These are phyloP conservation scores for Thelonectria blattea DNA, from an alignment of 2,329 filamentous ascomycete genomes.

Conservation along the genomic window DNA sequence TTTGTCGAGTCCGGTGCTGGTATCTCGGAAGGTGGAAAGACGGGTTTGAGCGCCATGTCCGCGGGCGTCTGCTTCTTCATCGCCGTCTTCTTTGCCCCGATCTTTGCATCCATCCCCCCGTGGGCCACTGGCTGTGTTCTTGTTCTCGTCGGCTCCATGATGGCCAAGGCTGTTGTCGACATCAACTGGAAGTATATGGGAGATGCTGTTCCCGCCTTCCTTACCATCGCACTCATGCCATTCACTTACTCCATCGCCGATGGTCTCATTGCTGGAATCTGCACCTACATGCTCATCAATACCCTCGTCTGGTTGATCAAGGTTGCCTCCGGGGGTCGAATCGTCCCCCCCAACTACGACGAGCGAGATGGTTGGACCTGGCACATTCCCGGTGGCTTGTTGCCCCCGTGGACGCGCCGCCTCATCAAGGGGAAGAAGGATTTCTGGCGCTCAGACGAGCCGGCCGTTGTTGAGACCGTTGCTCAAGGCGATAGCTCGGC, in stretches of 20 bases:
- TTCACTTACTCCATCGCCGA: constrained; percentile 91
- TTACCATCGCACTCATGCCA: constrained; percentile 85
- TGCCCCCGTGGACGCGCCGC: constrained; percentile 76
- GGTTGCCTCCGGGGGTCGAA: constrained; percentile 68
- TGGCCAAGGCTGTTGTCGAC: constrained; percentile 77
- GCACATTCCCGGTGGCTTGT: constrained; percentile 73
- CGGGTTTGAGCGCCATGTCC: constrained; percentile 80
- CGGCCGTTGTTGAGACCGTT: constrained; percentile 28
- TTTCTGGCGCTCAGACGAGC: constrained; percentile 65
- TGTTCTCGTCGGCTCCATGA: constrained; percentile 85
- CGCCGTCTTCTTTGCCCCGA: constrained; percentile 86
- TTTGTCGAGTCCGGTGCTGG: constrained; percentile 91
- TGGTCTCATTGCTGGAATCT: constrained; percentile 81
- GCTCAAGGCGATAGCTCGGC: constrained; percentile 17
- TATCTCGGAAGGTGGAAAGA: constrained; percentile 86
- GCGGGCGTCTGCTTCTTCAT: constrained; percentile 86
- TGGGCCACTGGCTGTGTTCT: constrained; percentile 92
- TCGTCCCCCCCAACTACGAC: constrained; percentile 76
- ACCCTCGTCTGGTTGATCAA: constrained; percentile 72
- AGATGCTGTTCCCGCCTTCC: constrained; percentile 82
- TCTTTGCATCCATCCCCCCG: constrained; percentile 86
- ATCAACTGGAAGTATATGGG: constrained; percentile 91
- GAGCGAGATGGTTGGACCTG: constrained; percentile 83
- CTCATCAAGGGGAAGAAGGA: constrained; percentile 70
- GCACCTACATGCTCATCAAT: constrained; percentile 80